A percentile compares a stretch with the other conserved stretches of the same genome.
These are phyloP conservation scores for Lagenidium sp. DNA, from an alignment of 352 stramenopile genomes.

Conservation along the genomic window DNA sequence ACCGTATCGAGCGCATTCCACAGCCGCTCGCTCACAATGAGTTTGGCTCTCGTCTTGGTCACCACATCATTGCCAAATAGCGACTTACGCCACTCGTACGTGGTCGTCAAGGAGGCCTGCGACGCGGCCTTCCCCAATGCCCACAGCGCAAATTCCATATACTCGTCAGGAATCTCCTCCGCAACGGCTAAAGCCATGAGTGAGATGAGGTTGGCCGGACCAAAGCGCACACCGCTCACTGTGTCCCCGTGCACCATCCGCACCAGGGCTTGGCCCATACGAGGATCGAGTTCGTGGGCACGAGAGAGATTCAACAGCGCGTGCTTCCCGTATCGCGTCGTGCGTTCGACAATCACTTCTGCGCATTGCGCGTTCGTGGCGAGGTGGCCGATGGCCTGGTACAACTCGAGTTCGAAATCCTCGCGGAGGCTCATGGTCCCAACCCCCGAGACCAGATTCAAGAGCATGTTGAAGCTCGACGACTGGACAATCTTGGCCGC, in stretches of 20 bases:
- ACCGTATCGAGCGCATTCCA: slow-evolving; percentile 30
- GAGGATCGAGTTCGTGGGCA: slow-evolving; percentile 39
- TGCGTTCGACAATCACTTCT: slow-evolving; percentile 38
- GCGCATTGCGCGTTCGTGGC: slow-evolving; percentile 46
- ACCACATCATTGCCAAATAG: slow-evolving; percentile 51
- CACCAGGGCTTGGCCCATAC: slow-evolving; percentile 43
- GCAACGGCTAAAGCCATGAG: slow-evolving; percentile 50
- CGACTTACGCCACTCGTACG: slow-evolving; percentile 47
- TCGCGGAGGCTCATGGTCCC: slow-evolving; percentile 17
- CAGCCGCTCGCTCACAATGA: slow-evolving; percentile 37
- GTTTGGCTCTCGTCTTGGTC: slow-evolving; percentile 38
- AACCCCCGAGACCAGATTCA: slow-evolving; percentile 38
- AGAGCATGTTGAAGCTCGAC: slow-evolving; percentile 50
- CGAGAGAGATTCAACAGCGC: slow-evolving; percentile 49
- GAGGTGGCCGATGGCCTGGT: slow-evolving; percentile 34
- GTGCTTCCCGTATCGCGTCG: slow-evolving; percentile 64
- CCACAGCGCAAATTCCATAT: slow-evolving; percentile 67
- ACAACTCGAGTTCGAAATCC: slow-evolving; percentile 39
- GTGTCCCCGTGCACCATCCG: slow-evolving; percentile 34
- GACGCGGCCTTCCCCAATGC: slow-evolving; percentile 38
- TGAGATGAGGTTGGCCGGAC: slow-evolving; percentile 56
- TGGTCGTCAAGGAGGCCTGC: slow-evolving; percentile 16
- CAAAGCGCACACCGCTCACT: slow-evolving; percentile 35
- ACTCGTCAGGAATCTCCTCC: slow-evolving; percentile 42
- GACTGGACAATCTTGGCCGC: slow-evolving; percentile 35